Evolutionary conservation across 306 rosid genomes (phyloP), one percentile per base, ranked within the genome.

Genomic region (Erythrophleum fordii): DNA sequence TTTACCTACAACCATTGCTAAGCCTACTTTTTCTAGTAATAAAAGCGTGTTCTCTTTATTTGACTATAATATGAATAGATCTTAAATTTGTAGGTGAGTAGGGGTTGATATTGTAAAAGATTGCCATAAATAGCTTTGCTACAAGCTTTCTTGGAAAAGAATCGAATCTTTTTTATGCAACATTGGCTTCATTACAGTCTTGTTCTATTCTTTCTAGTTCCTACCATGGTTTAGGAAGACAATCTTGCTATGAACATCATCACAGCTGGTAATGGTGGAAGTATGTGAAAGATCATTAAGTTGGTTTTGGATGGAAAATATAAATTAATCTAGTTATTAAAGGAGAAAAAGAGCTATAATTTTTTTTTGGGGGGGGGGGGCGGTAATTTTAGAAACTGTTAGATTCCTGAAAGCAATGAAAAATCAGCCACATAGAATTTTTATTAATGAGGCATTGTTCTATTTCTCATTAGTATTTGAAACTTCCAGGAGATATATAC

Each of bases 401-500:
- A 45, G 65, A n/a, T 68, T 31, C 31, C 41, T 69, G 68, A 49
- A 31, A 42, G 29, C 31, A 39, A 22, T 60, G 16, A 28, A 73
- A 41, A 34, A 18, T 34, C 56, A 81, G 77, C 61, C 45, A 3
- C 31, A 46, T 53, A 18, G 17, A 51, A 53, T 52, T 76, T 55
- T 26, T 49, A 20, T 49, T 61, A 71, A 66, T 31, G 28, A 76
- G 65, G 28, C 45, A 6, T 73, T 37, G 51, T 34, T 49, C 75
- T 70, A 35, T 35, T 60, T 42, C 44, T 64, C 62, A 12, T 46
- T 72, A 22, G 3, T 46, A 58, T 69, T 80, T 89, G 72, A 68
- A 82, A 83, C 51, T 86, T 83, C 72, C 91, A 96, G 99, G 99
- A 88, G 92, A 96, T 79, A 90, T 96, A 77, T 96, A 96, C 1